These are phyloP conservation scores for Linnemannia exigua DNA, from an alignment of 192 early-diverging fungal genomes.

Conservation along the genomic window DNA sequence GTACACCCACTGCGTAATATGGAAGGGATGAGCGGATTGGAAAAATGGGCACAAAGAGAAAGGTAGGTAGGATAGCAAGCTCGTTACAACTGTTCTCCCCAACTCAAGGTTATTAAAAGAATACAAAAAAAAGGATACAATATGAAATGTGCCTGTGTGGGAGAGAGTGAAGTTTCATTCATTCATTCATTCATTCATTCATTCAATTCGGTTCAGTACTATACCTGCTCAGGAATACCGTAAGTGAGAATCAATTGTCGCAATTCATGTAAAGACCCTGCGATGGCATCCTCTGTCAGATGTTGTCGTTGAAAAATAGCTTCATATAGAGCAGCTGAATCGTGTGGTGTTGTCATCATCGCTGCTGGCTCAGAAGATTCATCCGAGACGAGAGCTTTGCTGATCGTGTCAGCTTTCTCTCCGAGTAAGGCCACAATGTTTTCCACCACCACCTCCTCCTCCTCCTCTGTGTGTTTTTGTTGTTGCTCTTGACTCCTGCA, in stretches of 20 bases:
- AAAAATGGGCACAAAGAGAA: background rate
- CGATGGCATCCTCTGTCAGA: slow-evolving; percentile 67
- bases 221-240: slow-evolving; percentile 70
- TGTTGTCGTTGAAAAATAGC: slow-evolving; percentile 64
- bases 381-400: background rate
- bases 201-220: slow-evolving; percentile 21
- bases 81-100: slow-evolving; percentile 4
- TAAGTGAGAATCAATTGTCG: slow-evolving; percentile 69
- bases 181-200: too few relatives aligned
- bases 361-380: background rate
- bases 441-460: background rate
- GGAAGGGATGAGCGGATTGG: background rate
- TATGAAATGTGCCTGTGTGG: background rate
- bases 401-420: too few relatives aligned
- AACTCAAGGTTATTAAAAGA: slow-evolving; percentile 13
- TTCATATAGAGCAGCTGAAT: slow-evolving; percentile 54
- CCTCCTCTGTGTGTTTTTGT: background rate
- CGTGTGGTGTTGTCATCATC: background rate
- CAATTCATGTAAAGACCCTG: slow-evolving; percentile 67
- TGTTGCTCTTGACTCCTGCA: background rate
- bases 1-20: background rate
- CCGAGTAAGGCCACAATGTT: background rate
- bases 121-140: slow-evolving; percentile 14
- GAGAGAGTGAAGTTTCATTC: background rate
- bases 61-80: background rate